Base-by-base conservation (phyloP, 139 green algal genomes). In the Yamagishiella unicocca region DNA sequence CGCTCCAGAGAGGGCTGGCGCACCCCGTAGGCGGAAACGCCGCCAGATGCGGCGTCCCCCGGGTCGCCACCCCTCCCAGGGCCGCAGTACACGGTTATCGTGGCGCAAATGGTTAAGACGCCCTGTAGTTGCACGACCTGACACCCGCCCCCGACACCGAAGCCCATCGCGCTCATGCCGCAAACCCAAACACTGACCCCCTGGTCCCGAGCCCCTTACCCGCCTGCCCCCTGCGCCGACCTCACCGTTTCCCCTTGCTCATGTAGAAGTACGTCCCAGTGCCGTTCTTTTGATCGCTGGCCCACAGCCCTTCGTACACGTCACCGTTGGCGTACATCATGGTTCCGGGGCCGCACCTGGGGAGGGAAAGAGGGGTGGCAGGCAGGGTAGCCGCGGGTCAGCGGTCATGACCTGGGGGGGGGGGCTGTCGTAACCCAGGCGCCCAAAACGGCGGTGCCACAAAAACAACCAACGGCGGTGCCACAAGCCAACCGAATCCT, bases 281-380 rank as follows among this genome's bases (percentile, higher is more conserved):
- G 7, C 94, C 94, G 72, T 96, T 87, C 90, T 96, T 97, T n/a
- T 90, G 33, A 80, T 96, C 94, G 37, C 88, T n/a, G 1, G 67
- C 72, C 94, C 94, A 97, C 37, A 92, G 22, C 6, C 94, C 94
- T 58, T 93, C 92, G 80, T 94, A 97, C 68, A 93, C 73, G 71
- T 96, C 94, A 1, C 94, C 94, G 77, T 91, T 95, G 27, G 75
- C 90, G 55, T 93, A 93, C 85, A 90, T 93, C 87, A 95, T 86
- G 40, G 90, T 95, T 17, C 94, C 94, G 19, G 83, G 83, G 22
- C 94, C 94, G 37, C 92, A 83, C 90, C 92, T 96, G 87, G 40
- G 58, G 4, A n/a, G 58, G 19, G 58, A 27, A 27, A n/a, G 24
- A 27, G 58, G 58, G 58, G 17, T 27, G 58, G 58, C 17, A 67